Base-by-base conservation (phyloP, 768 basidiomycete genomes). In the Phallus indusiatus region DNA sequence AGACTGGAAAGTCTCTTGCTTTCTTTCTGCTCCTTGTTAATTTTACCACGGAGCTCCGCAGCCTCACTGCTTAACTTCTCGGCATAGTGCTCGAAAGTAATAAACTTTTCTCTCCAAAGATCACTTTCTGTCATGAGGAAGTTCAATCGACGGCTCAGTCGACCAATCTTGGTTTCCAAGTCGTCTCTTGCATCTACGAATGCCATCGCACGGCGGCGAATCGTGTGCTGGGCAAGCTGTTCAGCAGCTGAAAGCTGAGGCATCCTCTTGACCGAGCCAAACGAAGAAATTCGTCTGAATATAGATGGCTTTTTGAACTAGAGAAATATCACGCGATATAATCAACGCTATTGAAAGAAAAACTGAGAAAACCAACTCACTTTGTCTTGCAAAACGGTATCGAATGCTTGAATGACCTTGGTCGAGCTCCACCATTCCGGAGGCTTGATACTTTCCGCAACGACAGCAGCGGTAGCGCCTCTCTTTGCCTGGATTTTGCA, bases 391-490 rank as follows among this genome's bases (percentile, higher is more conserved):
- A 96, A 77, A 37, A 95, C 90, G 51, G 76, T 77, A 68, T 95
- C 93, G 62, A 96, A 93, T 12, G 91, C 93, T 65, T 88, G 85
- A 55, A 96, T 88, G 65, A 95, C 89, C 52, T 86, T 83, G 1
- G 89, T 90, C 34, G 88, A 90, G 66, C 92, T 85, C 93, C 93
- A 96, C 94, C 94, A 96, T 63, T 86, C 85, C 0, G 94, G 94
- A 42, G 90, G 78, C 67, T 90, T 88, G 67, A 95, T 88, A 64
- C 88, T 86, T 66, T 95, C 94, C 1, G 91, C 91, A 14, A 93
- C 88, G 35, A 88, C 84, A 47, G 42, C 78, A 33, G 84, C 84
- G 36, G 91, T 83, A 3, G 83, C 85, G 20, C 88, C 85, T 53
- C 88, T 75, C 72, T 90, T 91, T 6, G 90, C 85, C 65, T 89